Conservation (phyloP, 495 filamentous ascomycete species). For the Penicillium parvum region DNA sequence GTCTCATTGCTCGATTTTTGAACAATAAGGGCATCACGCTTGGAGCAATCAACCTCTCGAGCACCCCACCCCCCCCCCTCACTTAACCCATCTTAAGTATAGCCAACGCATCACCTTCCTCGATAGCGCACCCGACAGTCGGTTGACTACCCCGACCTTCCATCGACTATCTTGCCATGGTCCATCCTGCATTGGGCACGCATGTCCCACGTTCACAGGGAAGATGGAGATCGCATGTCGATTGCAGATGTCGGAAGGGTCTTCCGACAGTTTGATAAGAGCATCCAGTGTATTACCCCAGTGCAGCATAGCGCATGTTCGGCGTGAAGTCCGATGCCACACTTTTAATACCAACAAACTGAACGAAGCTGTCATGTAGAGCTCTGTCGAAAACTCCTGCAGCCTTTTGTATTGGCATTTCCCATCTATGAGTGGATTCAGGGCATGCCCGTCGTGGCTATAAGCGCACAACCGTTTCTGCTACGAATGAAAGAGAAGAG, state of each 20-base stretch:
- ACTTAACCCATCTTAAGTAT: not conserved
- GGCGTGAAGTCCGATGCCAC: too few species aligned
- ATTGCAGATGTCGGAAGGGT: slow-evolving; percentile 5
- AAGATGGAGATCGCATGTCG: slow-evolving; percentile 1
- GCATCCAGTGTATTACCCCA: too few species aligned
- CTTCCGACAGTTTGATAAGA: slow-evolving; percentile 12
- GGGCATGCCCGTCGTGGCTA: too few species aligned
- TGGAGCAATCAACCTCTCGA: too few species aligned
- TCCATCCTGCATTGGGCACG: not conserved
- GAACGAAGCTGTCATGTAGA: too few species aligned
- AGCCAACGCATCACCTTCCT: not conserved
- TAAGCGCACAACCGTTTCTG: too few species aligned
- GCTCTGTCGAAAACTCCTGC: too few species aligned
- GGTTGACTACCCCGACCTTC: slow-evolving; percentile 2
- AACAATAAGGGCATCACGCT: not conserved
- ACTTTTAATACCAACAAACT: too few species aligned
- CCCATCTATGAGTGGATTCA: too few species aligned
- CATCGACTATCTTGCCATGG: not conserved
- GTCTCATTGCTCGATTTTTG: slow-evolving; percentile 9
- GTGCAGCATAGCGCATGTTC: too few species aligned
- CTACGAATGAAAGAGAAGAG: too few species aligned
- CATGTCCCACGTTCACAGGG: slow-evolving; percentile 1
- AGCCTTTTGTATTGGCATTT: too few species aligned
- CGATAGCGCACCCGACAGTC: not conserved
- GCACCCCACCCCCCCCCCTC: not conserved